Evolutionary conservation across 176 grass and related monocot species (phyloP), one percentile per base, ranked within the genome.

Genomic region (Eremochloa ophiuroides): DNA sequence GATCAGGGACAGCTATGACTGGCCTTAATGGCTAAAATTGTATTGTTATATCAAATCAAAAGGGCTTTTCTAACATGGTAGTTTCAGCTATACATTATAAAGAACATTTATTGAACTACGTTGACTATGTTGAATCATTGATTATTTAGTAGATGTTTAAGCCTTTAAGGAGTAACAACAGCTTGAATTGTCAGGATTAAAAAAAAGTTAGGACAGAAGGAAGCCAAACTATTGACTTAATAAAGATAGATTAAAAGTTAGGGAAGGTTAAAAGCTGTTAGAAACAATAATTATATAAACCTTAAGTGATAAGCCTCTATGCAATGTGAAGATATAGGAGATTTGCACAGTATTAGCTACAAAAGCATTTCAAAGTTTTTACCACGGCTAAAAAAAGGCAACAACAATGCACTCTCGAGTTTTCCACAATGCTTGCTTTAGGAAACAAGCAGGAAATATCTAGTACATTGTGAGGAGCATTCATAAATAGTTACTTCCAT

Each of bases 321-420:
- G 27, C 26, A 20, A 0, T 30, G 13, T 43, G 40, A 44, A 69
- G 65, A 13, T 40, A 69, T 25, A 40, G 22, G 4, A 69, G 35
- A 1, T 23, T 69, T 23, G 2, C 10, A 3, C 2, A 2, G 28
- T 28, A 71, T 16, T 3, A 71, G 4, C 40, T 43, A 28, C 68
- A 70, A 17, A 27, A 44, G 13, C 39, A 70, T 69, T 42, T 25
- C n/a, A 4, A 25, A 59, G n/a, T 59, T 5, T 58, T 23, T 4
- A 1, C 22, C n/a, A 11, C 0, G 0, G 53, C 0, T 25, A 55
- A n/a, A 38, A 35, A 7, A 40, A 40, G 1, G 1, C 1, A 27
- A 26, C n/a, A 70, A 70, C 15, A n/a, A 70, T 27, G n/a, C n/a
- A 42, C 7, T 16, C 25, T 40, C n/a, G 3, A 14, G n/a, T 3